Base-by-base conservation (phyloP, 2,329 filamentous ascomycete species). In the Exophiala spinifera region DNA sequence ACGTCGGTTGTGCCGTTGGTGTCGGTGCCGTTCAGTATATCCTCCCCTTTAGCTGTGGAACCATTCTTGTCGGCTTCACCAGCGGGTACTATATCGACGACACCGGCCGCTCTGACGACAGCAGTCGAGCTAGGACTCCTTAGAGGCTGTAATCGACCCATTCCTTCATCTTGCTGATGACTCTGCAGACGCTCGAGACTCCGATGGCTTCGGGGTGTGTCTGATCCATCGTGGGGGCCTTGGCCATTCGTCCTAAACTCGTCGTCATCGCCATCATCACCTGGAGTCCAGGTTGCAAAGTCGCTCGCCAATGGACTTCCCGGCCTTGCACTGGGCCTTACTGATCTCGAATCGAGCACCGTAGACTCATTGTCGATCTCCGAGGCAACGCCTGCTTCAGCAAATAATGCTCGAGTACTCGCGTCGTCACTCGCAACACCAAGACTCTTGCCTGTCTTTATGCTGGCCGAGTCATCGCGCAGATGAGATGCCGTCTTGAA, bases 131-230 rank as follows among this genome's bases (percentile, higher is more conserved):
- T 64, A 6, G 54, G 51, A 42, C 54, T 64, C 39, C 61, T 23
- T 3, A 64, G 28, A 4, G 50, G 54, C 13, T 56, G 45, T 46
- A 57, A 33, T 19, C 49, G 49, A 4, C 44, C 54, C 60, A 57
- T 61, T n/a, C 53, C 55, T 25, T 57, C 55, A 34, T 56, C 55
- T n/a, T 48, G 57, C 49, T 58, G 57, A 39, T 59, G 54, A 19
- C 59, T 60, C 13, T 52, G 55, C 17, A 64, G 37, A 10, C 62
- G 48, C 25, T 64, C 62, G 5, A 64, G 33, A 42, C 62, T 64
- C 21, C 54, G 51, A 14, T 60, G 57, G 42, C 59, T 61, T 7
- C 52, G 50, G 3, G 62, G 62, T 7, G 61, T 59, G 37, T 64
- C 61, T 33, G 52, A 56, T 5, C 61, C 60, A 25, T 13, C n/a